Percentiles rank a stretch among this genome's conserved stretches.
Evolutionary conservation across 169 alveolate species (phyloP).

Genomic region (Babesia sp.): DNA sequence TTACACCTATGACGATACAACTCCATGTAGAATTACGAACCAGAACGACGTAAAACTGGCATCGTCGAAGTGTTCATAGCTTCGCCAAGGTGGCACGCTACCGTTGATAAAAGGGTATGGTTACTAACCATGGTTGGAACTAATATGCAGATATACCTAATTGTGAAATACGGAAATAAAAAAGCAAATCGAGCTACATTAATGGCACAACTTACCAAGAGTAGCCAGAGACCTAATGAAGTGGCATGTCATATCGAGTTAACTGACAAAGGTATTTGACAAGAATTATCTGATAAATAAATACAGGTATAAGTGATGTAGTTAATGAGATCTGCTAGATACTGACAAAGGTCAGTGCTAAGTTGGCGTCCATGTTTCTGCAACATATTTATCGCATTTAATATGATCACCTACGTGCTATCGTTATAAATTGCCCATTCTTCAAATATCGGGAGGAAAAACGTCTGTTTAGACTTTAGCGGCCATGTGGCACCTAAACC

Average conservation of each 20-base stretch:
- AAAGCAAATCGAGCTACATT: not conserved
- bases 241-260: not conserved
- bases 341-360: slow-evolving; percentile 34
- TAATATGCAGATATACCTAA: not conserved
- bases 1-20: not conserved
- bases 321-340: slow-evolving; percentile 1
- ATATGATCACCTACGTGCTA: slow-evolving; percentile 2
- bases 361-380: slow-evolving; percentile 32
- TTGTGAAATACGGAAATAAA: too few species aligned
- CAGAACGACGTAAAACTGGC: not conserved
- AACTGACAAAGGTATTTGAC: not conserved
- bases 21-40: not conserved
- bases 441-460: slow-evolving; percentile 51
- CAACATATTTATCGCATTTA: not conserved
- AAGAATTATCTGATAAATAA: not conserved
- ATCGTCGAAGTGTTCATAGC: not conserved
- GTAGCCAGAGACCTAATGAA: not conserved
- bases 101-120: slow-evolving; percentile 27
- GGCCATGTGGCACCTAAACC: slow-evolving; percentile 22
- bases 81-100: slow-evolving; percentile 17
- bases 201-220: slow-evolving; percentile 5
- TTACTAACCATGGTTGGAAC: not conserved
- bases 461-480: slow-evolving; percentile 21
- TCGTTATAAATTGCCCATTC: slow-evolving; percentile 59
- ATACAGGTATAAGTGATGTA: not conserved